phyloP scores from a whole-genome alignment of 345 rosid genomes.

The Hibiscus syriacus region DNA sequence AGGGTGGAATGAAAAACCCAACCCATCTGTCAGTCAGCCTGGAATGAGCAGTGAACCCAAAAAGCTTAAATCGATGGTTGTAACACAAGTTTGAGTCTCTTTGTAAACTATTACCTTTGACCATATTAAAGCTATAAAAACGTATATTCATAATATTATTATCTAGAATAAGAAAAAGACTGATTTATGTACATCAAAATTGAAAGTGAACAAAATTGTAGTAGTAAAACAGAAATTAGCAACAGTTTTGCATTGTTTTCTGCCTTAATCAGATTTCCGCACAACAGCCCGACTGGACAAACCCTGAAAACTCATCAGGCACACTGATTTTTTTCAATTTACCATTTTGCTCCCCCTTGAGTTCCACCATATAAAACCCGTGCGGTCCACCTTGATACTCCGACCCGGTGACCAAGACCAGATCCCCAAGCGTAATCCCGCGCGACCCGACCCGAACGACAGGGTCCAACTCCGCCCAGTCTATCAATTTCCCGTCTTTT shows the following conservation, averaged over 20 bases:
- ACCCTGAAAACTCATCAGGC: constrained; percentile 36
- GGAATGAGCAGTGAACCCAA: no score
- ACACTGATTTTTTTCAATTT: constrained; percentile 31
- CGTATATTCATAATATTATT: no score
- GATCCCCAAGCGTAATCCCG: constrained; percentile 27
- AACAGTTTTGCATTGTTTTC: background rate
- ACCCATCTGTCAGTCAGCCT: no score
- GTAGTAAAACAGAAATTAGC: background rate
- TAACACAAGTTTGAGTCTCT: no score
- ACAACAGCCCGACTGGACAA: constrained; percentile 55
- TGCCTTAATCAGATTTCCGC: constrained; percentile 31
- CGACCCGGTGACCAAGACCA: constrained; percentile 41
- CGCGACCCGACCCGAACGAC: constrained; percentile 29
- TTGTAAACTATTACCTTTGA: no score
- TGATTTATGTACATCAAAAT: background rate
- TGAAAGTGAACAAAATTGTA: background rate
- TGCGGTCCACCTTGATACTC: constrained; percentile 40
- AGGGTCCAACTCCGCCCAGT: constrained; percentile 24
- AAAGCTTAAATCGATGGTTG: no score
- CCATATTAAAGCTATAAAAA: no score
- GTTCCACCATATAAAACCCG: constrained; percentile 28
- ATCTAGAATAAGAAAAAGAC: no score
- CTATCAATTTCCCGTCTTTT: constrained; percentile 19
- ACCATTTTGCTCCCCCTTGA: constrained; percentile 21
- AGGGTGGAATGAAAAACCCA: no score